Evolutionary conservation across 2,329 filamentous ascomycete genomes (phyloP), one percentile per base, ranked within the genome.

Genomic region (Fusarium nelsonii): DNA sequence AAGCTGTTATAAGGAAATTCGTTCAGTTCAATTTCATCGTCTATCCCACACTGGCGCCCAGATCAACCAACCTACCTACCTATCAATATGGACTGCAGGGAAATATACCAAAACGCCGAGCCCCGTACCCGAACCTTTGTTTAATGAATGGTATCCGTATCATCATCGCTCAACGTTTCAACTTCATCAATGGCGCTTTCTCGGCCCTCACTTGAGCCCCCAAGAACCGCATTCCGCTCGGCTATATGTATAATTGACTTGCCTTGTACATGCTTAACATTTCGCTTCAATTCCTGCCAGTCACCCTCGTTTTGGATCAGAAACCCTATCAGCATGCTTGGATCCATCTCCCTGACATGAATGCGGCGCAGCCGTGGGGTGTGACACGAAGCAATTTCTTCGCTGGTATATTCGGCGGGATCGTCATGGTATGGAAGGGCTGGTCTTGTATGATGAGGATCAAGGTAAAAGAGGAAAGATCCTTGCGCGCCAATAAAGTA

Each of bases 261-360:
- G 23, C 92, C 92, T 72, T 92, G 89, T 10, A 92, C 89, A 71
- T 91, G 88, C 71, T 88, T 88, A 4, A 97, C 85, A n/a, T 88
- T 87, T 61, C 87, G 84, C 75, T 92, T 91, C 94, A 94, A 98
- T 54, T 88, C 86, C 39, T 86, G 81, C 91, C 95, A 98, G 71
- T 99, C 96, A 43, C 90, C 86, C 72, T 95, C 90, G 60, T 92
- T 88, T 40, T 86, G 87, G 65, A 99, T 94, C 36, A 99, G 81
- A 75, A 98, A 98, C 6, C 93, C 95, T 69, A 99, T 92, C 41
- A 99, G 82, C 96, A 99, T 99, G 75, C 94, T 97, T 0, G 96
- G 96, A 74, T 99, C 96, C 92, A 99, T 96, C 76, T 98, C 94
- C 62, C 90, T 89, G 49, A 99, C 86, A 71, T 96, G 91, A 32